These are phyloP conservation scores for Euphorbia tirucalli DNA, from an alignment of 345 rosid species.

Conservation along the genomic window DNA sequence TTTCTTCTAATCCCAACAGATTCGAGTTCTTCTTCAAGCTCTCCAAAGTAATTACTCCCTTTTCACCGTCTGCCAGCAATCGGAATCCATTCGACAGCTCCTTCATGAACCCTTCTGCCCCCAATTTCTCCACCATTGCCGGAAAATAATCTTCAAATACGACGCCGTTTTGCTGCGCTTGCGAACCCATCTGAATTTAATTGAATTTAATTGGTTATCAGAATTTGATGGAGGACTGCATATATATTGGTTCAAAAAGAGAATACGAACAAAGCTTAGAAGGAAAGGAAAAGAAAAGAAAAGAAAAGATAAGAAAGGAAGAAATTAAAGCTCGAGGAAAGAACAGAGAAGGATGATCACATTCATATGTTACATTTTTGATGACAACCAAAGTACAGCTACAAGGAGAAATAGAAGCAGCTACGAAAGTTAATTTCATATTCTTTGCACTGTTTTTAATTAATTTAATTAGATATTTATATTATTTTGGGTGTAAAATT, in stretches of 20 bases:
- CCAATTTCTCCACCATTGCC: conserved; percentile 52
- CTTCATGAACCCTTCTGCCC: conserved; percentile 54
- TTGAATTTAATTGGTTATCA: too few relatives aligned
- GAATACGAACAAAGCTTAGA: background rate
- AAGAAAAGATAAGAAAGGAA: conserved; percentile 12
- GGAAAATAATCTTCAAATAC: conserved; percentile 58
- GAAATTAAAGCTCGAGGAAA: conserved; percentile 15
- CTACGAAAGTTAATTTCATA: too few relatives aligned
- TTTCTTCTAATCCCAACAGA: conserved; percentile 41
- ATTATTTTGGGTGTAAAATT: conserved; percentile 8
- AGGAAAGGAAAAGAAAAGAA: conserved; percentile 2
- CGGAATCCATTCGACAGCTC: conserved; percentile 55
- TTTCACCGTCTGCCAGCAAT: conserved; percentile 44
- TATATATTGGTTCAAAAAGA: background rate
- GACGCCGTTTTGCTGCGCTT: conserved; percentile 16
- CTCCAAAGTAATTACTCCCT: conserved; percentile 45
- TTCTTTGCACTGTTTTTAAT: too few relatives aligned
- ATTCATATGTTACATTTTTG: conserved; percentile 1
- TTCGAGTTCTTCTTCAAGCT: conserved; percentile 50
- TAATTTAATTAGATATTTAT: background rate
- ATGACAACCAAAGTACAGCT: conserved; percentile 34
- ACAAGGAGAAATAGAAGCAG: conserved; percentile 7
- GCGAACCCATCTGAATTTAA: background rate
- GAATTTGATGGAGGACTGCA: too few relatives aligned
- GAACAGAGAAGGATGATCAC: too few relatives aligned